Base-by-base conservation (phyloP, 192 early-diverging fungal genomes). In the Coemansia sp. region DNA sequence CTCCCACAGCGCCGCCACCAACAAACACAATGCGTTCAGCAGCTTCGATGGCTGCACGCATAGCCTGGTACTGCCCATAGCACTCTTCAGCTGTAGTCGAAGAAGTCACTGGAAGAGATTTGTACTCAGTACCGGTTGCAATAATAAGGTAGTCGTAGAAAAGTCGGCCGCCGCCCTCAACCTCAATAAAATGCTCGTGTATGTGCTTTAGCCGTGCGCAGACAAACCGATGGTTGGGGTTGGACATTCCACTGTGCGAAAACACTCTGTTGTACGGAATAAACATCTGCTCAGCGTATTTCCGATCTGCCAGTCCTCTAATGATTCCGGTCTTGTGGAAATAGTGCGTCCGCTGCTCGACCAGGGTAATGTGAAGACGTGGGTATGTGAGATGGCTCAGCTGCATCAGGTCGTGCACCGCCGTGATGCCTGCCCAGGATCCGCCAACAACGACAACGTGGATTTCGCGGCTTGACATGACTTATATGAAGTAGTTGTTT, bases 121-220 rank as follows among this genome's bases (percentile, higher is more conserved):
- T 74, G 57, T 86, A 81, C 18, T 53, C 55, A 15, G 82, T 73
- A 1, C 89, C 89, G 2, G 87, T 91, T 12, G 85, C 82, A 24
- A 91, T 53, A n/a, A 85, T 63, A 49, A 86, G 55, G 68, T 88
- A 91, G 62, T 91, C 83, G 45, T 86, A 91, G 19, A 77, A 52
- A 19, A 89, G 51, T 13, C 72, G 53, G 1, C 67, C 69, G 2
- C 84, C 82, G 21, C 73, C 74, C 22, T 62, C 79, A 1, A 88
- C 71, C 24, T 75, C 80, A 42, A 89, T 70, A 39, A 78, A 64
- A 39, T 75, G 51, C 33, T 60, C 57, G 25, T 79, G 48, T 3
- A 88, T 71, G 17, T 80, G 54, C 2, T 66, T 57, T 12, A 82
- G 75, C 9, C 57, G 67, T 12, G 73, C 84, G 24, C 83, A 81